Base-by-base conservation (phyloP, 495 filamentous ascomycete genomes). In the Talaromyces ruber region DNA sequence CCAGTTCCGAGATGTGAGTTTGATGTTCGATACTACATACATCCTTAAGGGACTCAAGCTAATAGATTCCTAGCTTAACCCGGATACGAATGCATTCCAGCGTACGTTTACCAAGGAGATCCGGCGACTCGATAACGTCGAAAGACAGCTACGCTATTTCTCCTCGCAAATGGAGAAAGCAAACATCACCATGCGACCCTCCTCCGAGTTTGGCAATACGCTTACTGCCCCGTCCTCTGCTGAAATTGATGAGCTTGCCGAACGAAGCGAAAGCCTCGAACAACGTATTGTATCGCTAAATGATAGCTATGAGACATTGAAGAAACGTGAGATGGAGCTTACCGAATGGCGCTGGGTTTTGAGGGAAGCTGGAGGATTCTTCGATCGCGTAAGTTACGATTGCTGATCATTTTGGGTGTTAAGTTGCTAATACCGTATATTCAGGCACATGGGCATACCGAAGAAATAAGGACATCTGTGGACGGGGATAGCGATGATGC, bases 341-440 rank as follows among this genome's bases (percentile, higher is more conserved):
- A 94, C 88, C 25, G 95, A 99, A 74, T 97, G 93, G 93, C 86
- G 94, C 70, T 97, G 93, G 91, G 94, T 99, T 58, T 74, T 99
- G 63, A 85, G 89, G 61, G 93, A 99, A 78, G 90, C 95, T 52
- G 94, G 94, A 47, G 89, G 91, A 58, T 98, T 99, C 76, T 99
- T 99, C 68, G 94, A 99, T 70, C 84, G 94, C 62, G 83, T 84
- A 66, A 62, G 77, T 62, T 53, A 50, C 29, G 54, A 26, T 26
- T 62, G 18, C 16, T 59, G 32, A 53, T 28, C 7, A 50, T n/a
- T n/a, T 29, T 62, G 67, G 72, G 61, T 74, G 61, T 61, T 34
- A 50, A 45, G 14, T 66, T 71, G 55, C 70, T 60, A 32, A 58
- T 57, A n/a, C 30, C 4, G 16, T 12, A 28, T 22, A 29, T 22